phyloP scores from a whole-genome alignment of 2,329 filamentous ascomycete genomes.

The Cadophora luteo-olivacea region DNA sequence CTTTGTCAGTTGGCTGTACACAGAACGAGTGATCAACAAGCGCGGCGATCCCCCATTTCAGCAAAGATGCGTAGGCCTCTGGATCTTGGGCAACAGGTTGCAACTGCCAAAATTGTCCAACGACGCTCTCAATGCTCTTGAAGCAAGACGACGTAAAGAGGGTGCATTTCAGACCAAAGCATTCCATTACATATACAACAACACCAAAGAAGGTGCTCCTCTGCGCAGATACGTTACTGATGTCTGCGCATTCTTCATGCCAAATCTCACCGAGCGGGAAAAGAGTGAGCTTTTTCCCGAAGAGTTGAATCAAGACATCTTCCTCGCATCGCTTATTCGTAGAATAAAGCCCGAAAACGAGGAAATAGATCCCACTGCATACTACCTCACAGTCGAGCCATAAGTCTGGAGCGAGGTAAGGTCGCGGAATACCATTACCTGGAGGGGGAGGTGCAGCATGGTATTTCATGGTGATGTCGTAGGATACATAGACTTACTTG shows the following conservation, averaged over 20 bases:
- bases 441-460: background rate
- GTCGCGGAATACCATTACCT: background rate
- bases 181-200: constrained; percentile 10
- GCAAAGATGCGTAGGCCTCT: constrained; percentile 15
- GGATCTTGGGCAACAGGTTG: constrained; percentile 13
- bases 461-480: background rate
- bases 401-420: background rate
- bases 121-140: constrained; percentile 19
- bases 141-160: background rate
- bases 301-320: constrained; percentile 11
- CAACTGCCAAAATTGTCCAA: constrained; percentile 18
- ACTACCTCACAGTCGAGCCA: background rate
- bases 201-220: background rate
- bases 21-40: constrained; percentile 1
- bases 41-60: constrained; percentile 11
- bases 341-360: background rate
- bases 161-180: constrained; percentile 3
- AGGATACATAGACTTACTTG: background rate
- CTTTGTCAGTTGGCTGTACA: constrained; percentile 12
- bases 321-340: background rate
- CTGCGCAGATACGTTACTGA: constrained; percentile 14
- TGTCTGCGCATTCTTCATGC: background rate
- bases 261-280: background rate
- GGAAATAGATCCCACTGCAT: background rate
- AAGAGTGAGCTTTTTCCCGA: background rate